A percentile compares a stretch with the other conserved stretches of the same genome.
These are phyloP conservation scores for Cyclotella choctawhatcheeana DNA, from an alignment of 108 stramenopile species.

Conservation along the genomic window DNA sequence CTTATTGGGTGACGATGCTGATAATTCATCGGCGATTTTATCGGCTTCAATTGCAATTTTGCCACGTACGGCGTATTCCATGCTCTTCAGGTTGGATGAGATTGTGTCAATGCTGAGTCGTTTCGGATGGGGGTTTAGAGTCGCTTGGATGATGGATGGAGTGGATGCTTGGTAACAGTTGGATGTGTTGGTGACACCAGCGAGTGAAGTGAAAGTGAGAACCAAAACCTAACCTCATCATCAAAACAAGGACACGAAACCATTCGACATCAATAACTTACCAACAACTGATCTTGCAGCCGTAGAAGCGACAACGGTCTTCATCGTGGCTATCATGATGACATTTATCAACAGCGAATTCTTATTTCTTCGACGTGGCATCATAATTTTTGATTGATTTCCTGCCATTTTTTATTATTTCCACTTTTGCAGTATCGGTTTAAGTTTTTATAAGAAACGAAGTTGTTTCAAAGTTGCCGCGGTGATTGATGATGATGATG, in stretches of 20 bases:
- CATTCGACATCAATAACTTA: no score
- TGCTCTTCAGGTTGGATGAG: conserved; percentile 60
- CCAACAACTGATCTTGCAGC: conserved; percentile 2
- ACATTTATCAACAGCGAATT: not conserved
- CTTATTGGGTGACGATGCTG: conserved; percentile 4
- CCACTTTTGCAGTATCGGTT: no score
- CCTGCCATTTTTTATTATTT: conserved; percentile 4
- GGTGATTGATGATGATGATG: not conserved
- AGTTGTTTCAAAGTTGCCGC: no score
- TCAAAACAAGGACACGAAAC: no score
- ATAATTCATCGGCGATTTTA: conserved; percentile 63
- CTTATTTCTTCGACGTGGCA: not conserved
- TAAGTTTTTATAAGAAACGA: no score
- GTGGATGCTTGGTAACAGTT: not conserved
- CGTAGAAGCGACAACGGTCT: not conserved
- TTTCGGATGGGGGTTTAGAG: conserved; percentile 43
- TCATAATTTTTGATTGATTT: conserved; percentile 7
- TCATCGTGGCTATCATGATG: not conserved
- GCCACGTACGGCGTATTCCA: conserved; percentile 92
- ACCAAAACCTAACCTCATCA: no score
- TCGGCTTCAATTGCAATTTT: conserved; percentile 86
- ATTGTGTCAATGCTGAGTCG: conserved; percentile 71
- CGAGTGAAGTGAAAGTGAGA: no score
- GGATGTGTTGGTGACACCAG: no score
- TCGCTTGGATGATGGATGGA: not conserved